Percentiles rank a stretch among this genome's conserved stretches.
These are phyloP conservation scores for Penicillium olsonii DNA, from an alignment of 2,329 filamentous ascomycete species.

Conservation along the genomic window DNA sequence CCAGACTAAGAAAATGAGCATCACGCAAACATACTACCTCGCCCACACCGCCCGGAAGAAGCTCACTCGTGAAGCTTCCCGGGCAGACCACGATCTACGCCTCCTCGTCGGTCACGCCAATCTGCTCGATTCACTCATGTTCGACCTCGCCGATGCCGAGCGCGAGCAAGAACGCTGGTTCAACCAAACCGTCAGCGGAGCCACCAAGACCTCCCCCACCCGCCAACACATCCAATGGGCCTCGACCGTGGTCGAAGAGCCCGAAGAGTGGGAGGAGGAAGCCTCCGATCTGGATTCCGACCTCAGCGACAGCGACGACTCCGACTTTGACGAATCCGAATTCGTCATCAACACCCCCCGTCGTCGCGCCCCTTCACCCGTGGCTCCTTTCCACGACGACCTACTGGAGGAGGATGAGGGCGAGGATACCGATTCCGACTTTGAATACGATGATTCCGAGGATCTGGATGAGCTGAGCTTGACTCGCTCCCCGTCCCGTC, in stretches of 20 bases:
- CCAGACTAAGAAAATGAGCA: conserved; percentile 85
- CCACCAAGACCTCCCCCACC: conserved; percentile 53
- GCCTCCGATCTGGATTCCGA: conserved; percentile 58
- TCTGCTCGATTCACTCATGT: conserved; percentile 92
- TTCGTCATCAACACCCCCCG: conserved; percentile 41
- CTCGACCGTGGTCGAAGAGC: conserved; percentile 72
- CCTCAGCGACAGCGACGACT: conserved; percentile 50
- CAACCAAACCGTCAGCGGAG: conserved; percentile 87
- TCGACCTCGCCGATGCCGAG: conserved; percentile 88
- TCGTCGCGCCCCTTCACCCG: conserved; percentile 34
- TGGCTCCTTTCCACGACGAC: conserved; percentile 32
- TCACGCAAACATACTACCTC: conserved; percentile 98
- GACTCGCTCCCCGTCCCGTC: conserved; percentile 68
- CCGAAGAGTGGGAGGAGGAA: conserved; percentile 70
- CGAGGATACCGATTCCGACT: conserved; percentile 58
- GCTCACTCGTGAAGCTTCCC: conserved; percentile 88
- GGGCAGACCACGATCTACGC: conserved; percentile 89
- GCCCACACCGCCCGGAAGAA: conserved; percentile 95
- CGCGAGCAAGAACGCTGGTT: conserved; percentile 96
- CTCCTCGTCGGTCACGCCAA: conserved; percentile 97
- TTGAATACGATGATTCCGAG: conserved; percentile 59
- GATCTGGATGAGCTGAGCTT: conserved; percentile 64
- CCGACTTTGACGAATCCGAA: conserved; percentile 47
- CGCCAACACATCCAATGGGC: conserved; percentile 84
- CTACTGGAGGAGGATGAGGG: conserved; percentile 35